Evolutionary conservation across 768 basidiomycete species (phyloP).

Genomic region (Mycena floridula): DNA sequence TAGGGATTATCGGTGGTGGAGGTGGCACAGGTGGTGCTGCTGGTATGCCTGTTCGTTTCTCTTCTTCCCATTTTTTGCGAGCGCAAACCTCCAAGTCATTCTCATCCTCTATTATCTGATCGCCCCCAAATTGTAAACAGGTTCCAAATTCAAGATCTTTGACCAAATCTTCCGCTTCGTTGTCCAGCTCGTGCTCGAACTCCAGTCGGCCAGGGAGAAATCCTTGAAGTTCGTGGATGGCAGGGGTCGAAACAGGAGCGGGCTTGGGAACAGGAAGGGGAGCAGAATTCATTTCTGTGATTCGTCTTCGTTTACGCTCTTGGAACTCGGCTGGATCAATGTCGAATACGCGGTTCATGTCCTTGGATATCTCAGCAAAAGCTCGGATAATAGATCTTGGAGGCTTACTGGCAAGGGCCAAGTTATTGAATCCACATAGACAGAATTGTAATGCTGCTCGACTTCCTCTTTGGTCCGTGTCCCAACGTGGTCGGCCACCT

Average conservation of each 20-base stretch:
- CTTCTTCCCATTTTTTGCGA: slow-evolving; percentile 43
- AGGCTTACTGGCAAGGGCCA: slow-evolving; percentile 78
- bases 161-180: slow-evolving; percentile 92
- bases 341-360: slow-evolving; percentile 58
- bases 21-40: neutral
- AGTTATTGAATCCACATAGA: slow-evolving; percentile 71
- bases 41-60: slow-evolving; percentile 28
- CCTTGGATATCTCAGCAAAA: slow-evolving; percentile 22
- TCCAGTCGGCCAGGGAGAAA: slow-evolving; percentile 97
- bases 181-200: slow-evolving; percentile 96
- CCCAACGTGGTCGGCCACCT: slow-evolving; percentile 91
- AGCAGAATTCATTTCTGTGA: slow-evolving; percentile 69
- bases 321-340: slow-evolving; percentile 82
- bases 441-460: slow-evolving; percentile 77
- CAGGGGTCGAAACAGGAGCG: slow-evolving; percentile 84
- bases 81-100: slow-evolving; percentile 71
- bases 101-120: slow-evolving; percentile 71
- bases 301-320: slow-evolving; percentile 80
- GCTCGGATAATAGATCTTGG: slow-evolving; percentile 1
- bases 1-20: neutral
- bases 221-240: slow-evolving; percentile 84
- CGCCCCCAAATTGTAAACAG: slow-evolving; percentile 81
- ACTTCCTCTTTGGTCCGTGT: slow-evolving; percentile 92
- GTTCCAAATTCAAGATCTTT: slow-evolving; percentile 96
- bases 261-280: slow-evolving; percentile 57